Evolutionary conservation across 805 yeast species (phyloP).

Genomic region (Candida mattraensis): DNA sequence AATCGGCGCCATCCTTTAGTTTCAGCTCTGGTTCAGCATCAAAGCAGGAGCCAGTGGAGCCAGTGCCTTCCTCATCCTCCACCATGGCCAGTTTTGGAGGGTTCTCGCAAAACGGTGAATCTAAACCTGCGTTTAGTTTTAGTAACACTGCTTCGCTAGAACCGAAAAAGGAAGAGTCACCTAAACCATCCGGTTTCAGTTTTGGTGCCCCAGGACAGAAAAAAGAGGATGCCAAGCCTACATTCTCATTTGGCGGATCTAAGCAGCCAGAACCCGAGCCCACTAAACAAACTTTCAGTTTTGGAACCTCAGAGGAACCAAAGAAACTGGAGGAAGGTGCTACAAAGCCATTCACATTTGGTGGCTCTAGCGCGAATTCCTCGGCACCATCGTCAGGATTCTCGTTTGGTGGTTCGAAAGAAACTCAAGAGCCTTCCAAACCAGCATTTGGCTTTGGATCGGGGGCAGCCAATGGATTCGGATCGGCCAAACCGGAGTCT

Average conservation of each 20-base stretch:
- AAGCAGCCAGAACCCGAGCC: not conserved
- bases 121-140: conserved; percentile 14
- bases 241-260: conserved; percentile 10
- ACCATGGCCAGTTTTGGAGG: not conserved
- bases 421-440: conserved; percentile 4
- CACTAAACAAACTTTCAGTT: conserved; percentile 3
- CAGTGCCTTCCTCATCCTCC: no score
- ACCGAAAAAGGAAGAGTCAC: not conserved
- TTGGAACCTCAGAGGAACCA: not conserved
- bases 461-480: conserved; percentile 5
- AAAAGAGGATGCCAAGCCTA: conserved; percentile 6
- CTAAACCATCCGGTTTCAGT: conserved; percentile 1
- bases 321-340: conserved; percentile 1
- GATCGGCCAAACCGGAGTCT: conserved; percentile 1
- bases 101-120: conserved; percentile 2
- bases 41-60: no score
- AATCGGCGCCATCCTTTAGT: not conserved
- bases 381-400: conserved; percentile 1
- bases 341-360: conserved; percentile 4
- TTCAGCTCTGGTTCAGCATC: no score
- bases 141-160: conserved; percentile 8
- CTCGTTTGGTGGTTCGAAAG: conserved; percentile 3
- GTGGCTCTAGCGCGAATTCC: not conserved
- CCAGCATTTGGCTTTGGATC: conserved; percentile 11
- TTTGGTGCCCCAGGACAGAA: conserved; percentile 6